Evolutionary conservation across 352 stramenopile genomes (phyloP), one percentile per base, ranked within the genome.

Genomic region (Phytopythium oedochilum): DNA sequence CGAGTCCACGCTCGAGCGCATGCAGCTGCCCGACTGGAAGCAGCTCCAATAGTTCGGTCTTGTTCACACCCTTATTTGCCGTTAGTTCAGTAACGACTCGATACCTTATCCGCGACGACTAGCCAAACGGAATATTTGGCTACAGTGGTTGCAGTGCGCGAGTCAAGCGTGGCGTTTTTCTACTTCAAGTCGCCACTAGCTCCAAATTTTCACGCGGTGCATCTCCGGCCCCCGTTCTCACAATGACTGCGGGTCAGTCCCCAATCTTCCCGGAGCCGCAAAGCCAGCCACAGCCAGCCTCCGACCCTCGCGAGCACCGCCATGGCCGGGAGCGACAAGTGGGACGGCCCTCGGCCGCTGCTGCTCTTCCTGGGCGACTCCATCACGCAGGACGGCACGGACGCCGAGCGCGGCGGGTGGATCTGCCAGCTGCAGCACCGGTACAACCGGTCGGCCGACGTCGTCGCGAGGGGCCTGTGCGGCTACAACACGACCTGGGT

Each of bases 401-500:
- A 83, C 25, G 61, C 61, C 0, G 46, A 38, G 22, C 51, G 66
- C 20, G 53, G 63, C 18, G 79, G 79, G 1, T 89, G 72, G 66
- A 60, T 66, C 18, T 54, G 45, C 15, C 61, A 66, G 34, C 57
- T 89, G 31, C 67, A 78, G 38, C 56, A 85, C 18, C 47, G 63
- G 42, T 82, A 83, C 53, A 63, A 73, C 36, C 79, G 76, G 14
- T 83, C 71, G 23, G 68, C 60, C 8, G 75, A 89, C 58, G 45
- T 87, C 1, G 32, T 85, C 4, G 75, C 78, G 40, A 73, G 79
- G 22, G 79, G 79, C 0, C 52, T 78, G n/a, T 74, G 65, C 18
- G 79, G 76, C 44, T 86, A 83, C 65, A 87, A 66, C 43, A 89
- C 79, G 1, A 34, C 62, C 47, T 81, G 35, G 22, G 48, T 78